These are phyloP conservation scores for Metarhizium humberi DNA, from an alignment of 2,329 filamentous ascomycete species.

Conservation along the genomic window DNA sequence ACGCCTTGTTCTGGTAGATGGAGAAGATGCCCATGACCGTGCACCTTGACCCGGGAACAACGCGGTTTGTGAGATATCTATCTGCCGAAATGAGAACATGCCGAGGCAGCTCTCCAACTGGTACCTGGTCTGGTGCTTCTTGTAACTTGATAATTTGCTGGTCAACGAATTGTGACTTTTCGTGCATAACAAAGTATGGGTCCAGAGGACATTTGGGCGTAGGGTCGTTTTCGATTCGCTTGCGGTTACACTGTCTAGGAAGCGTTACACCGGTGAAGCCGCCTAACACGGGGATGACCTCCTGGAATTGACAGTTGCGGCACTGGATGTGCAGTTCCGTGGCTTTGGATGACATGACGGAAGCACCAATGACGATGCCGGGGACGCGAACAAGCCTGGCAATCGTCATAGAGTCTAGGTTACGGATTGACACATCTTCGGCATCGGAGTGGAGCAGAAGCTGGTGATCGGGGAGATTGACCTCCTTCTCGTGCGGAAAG, in stretches of 20 bases:
- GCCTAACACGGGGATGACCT: slow-evolving; percentile 64
- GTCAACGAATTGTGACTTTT: slow-evolving; percentile 90
- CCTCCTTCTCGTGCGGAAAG: slow-evolving; percentile 61
- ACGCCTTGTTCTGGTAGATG: slow-evolving; percentile 89
- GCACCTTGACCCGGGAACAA: slow-evolving; percentile 90
- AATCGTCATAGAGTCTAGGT: slow-evolving; percentile 86
- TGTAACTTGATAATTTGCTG: slow-evolving; percentile 98
- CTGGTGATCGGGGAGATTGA: slow-evolving; percentile 79
- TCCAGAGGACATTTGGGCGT: slow-evolving; percentile 78
- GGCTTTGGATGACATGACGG: slow-evolving; percentile 92
- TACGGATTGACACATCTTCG: slow-evolving; percentile 84
- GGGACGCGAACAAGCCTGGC: slow-evolving; percentile 93
- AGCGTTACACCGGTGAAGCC: slow-evolving; percentile 84
- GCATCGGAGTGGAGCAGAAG: slow-evolving; percentile 89
- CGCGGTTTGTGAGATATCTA: slow-evolving; percentile 86
- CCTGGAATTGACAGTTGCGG: slow-evolving; percentile 68
- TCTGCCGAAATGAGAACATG: slow-evolving; percentile 97
- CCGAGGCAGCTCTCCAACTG: slow-evolving; percentile 87
- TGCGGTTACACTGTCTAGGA: slow-evolving; percentile 65
- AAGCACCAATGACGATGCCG: slow-evolving; percentile 94
- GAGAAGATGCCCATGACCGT: slow-evolving; percentile 97
- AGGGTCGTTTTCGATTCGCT: slow-evolving; percentile 54
- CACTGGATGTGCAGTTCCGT: slow-evolving; percentile 81
- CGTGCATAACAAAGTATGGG: slow-evolving; percentile 91
- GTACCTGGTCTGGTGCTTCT: slow-evolving; percentile 94